Evolutionary conservation across 2,329 filamentous ascomycete species (phyloP).

Genomic region (Dactylonectria estremocensis): DNA sequence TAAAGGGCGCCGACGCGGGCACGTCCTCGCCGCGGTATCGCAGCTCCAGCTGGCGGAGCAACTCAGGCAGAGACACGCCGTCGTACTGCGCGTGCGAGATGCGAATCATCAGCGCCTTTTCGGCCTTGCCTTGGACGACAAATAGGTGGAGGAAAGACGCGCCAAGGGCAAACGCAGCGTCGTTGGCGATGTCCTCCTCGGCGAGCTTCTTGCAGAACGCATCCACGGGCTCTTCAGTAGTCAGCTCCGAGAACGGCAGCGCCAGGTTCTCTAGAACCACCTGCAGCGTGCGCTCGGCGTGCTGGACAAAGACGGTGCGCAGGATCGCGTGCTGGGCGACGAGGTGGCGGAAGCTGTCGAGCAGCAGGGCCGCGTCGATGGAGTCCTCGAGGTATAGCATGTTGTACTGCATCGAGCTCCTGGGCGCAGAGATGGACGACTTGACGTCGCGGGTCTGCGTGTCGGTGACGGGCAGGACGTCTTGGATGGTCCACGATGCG

Average conservation of each 20-base stretch:
- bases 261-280: slow-evolving; percentile 41
- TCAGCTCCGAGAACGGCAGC: slow-evolving; percentile 35
- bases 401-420: slow-evolving; percentile 49
- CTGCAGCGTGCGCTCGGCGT: slow-evolving; percentile 33
- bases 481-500: slow-evolving; percentile 40
- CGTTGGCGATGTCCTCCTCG: slow-evolving; percentile 28
- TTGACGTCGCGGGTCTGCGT: slow-evolving; percentile 43
- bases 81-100: slow-evolving; percentile 68
- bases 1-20: slow-evolving; percentile 39
- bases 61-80: slow-evolving; percentile 61
- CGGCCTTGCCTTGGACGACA: slow-evolving; percentile 32
- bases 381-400: slow-evolving; percentile 48
- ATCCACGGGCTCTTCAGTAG: slow-evolving; percentile 30
- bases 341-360: slow-evolving; percentile 43
- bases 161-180: slow-evolving; percentile 33
- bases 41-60: slow-evolving; percentile 58
- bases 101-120: slow-evolving; percentile 46
- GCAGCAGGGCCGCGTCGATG: slow-evolving; percentile 36
- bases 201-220: slow-evolving; percentile 38
- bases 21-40: slow-evolving; percentile 53
- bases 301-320: slow-evolving; percentile 46
- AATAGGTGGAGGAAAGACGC: slow-evolving; percentile 41
- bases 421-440: slow-evolving; percentile 38
- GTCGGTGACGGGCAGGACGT: slow-evolving; percentile 42
- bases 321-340: slow-evolving; percentile 43